Evolutionary conservation across 2,329 filamentous ascomycete species (phyloP), one percentile per base, ranked within the genome.

Genomic region (Exserohilum turcica): DNA sequence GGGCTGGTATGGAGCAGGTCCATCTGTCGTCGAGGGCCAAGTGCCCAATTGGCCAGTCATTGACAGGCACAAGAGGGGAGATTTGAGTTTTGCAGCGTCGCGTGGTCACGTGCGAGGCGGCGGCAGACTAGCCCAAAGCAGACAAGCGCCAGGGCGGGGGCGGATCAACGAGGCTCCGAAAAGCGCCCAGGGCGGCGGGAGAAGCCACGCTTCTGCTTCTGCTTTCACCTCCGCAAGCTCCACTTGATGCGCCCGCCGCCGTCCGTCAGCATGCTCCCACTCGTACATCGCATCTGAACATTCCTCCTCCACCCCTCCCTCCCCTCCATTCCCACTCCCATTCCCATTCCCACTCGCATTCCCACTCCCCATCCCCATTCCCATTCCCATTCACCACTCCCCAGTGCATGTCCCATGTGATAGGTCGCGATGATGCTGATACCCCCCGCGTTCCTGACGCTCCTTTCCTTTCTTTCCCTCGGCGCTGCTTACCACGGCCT

Each of bases 401-500:
- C 8, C 39, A 8, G 31, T 24, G 18, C 7, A 40, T 27, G 18
- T 27, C 44, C 16, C 29, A 62, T 65, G 59, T 63, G 51, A 67
- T 39, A 15, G 24, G 31, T 35, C 43, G 48, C 15, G 45, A 59
- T 12, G 13, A 61, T 63, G 60, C 55, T 67, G 44, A 55, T 69
- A 32, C 50, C 52, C 38, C 48, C 43, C 48, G 49, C 60, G 46
- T 46, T 72, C 29, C 46, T 70, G 37, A 60, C 62, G 53, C 61
- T 73, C 37, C 21, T 59, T 46, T 52, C 60, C 10, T 33, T 68
- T 16, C 29, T 67, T 57, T 72, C 57, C 56, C 45, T 72, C 36
- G 67, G 67, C 21, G 40, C 67, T 43, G 82, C 82, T 51, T 88
- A 88, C 74, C 77, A 78, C 27, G 66, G 79, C 43, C 80, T 97